Percentiles rank a stretch among this genome's conserved stretches.
phyloP scores from a whole-genome alignment of 768 basidiomycete genomes.

The Pisolithus tinctorius region DNA sequence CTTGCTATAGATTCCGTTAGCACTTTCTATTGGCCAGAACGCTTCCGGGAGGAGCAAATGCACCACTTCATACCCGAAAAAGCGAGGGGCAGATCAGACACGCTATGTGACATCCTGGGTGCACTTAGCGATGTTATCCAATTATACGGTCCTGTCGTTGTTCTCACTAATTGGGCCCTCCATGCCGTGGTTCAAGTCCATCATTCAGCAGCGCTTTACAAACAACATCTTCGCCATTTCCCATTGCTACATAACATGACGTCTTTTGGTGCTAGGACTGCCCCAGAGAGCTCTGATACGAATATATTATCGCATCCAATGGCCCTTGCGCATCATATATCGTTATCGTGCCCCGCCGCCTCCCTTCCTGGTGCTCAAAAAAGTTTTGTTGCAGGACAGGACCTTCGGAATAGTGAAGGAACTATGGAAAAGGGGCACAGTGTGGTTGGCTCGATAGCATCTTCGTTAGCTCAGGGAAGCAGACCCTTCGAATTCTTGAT shows the following conservation, averaged over 20 bases:
- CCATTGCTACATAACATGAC: conserved; percentile 21
- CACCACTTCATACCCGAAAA: conserved; percentile 17
- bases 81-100: neutral
- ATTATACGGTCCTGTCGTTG: conserved; percentile 42
- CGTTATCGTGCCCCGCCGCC: conserved; percentile 25
- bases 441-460: conserved; percentile 24
- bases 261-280: conserved; percentile 11
- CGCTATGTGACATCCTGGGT: conserved; percentile 40
- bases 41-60: conserved; percentile 53
- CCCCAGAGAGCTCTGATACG: conserved; percentile 5
- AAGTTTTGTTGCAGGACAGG: conserved; percentile 10
- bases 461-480: conserved; percentile 13
- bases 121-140: conserved; percentile 44
- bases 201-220: conserved; percentile 28
- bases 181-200: conserved; percentile 12
- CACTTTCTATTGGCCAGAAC: conserved; percentile 74
- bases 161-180: conserved; percentile 63
- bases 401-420: conserved; percentile 15
- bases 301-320: conserved; percentile 17
- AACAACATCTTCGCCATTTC: conserved; percentile 47
- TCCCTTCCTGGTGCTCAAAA: conserved; percentile 8
- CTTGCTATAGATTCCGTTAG: conserved; percentile 73
- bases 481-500: conserved; percentile 21
- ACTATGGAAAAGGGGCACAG: conserved; percentile 9
- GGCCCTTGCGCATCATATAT: conserved; percentile 34